These are phyloP conservation scores for Phytophthora crassamura DNA, from an alignment of 352 stramenopile genomes.

Conservation along the genomic window DNA sequence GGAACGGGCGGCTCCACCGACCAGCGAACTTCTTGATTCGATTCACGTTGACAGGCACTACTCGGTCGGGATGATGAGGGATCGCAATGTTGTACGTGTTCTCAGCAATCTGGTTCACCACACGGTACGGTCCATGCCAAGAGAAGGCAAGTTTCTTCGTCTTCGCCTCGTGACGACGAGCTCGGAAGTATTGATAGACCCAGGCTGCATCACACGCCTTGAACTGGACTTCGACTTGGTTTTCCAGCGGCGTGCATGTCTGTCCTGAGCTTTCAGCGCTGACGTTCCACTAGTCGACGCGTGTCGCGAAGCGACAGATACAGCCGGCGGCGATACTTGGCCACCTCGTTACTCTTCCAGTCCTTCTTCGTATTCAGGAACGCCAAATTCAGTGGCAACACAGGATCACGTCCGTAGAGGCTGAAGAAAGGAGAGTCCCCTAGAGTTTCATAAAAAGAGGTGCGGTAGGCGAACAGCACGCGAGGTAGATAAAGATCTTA, in stretches of 20 bases:
- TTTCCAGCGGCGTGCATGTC: not conserved
- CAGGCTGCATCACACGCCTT: not conserved
- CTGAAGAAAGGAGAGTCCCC: conserved; percentile 5
- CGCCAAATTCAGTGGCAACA: not conserved
- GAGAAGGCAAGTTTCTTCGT: conserved; percentile 12
- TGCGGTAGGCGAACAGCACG: conserved; percentile 4
- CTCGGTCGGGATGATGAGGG: not conserved
- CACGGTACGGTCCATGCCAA: not conserved
- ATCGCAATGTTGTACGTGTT: not conserved
- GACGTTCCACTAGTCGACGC: conserved; percentile 1
- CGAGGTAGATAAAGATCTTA: conserved; percentile 1
- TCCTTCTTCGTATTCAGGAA: conserved; percentile 2
- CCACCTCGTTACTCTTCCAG: conserved; percentile 4
- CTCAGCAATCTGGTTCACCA: not conserved
- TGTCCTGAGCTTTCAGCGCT: not conserved
- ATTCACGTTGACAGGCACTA: conserved; percentile 9
- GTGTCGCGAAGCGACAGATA: not conserved
- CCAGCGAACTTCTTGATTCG: not conserved
- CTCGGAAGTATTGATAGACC: conserved; percentile 1
- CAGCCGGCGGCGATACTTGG: not conserved
- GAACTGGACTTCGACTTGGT: not conserved
- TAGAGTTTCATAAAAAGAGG: not conserved
- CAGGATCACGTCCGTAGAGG: not conserved
- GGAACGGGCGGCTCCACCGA: not conserved
- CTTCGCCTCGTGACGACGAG: not conserved